Base-by-base conservation (phyloP, 208 protist species). In the Trypanosoma cruzi region DNA sequence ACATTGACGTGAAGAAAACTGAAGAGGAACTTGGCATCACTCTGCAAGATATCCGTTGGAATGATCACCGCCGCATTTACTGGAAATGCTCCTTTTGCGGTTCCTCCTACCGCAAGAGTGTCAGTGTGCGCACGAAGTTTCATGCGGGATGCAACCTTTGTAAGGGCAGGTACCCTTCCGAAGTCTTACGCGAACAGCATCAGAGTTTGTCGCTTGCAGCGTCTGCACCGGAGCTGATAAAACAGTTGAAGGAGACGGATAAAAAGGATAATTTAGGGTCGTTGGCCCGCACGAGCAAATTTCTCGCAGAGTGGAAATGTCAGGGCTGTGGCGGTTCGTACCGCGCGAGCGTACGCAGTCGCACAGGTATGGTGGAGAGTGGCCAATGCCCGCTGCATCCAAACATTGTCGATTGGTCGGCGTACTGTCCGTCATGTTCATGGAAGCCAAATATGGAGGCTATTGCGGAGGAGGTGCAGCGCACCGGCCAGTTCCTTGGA, bases 31-130 rank as follows among this genome's bases (percentile, higher is more conserved):
- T 96, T 34, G 73, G 88, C 29, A 82, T 96, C 16, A 73, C 78
- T 10, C 48, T 94, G 18, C 59, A 48, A 8, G 88, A 96, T 34
- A 78, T 96, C 22, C 90, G 90, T 11, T 94, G 88, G 86, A 90
- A 90, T 64, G 90, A 96, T 66, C 88, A 96, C 63, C 81, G 90
- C 2, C 88, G 88, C 37, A 82, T 96, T 29, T 91, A 88, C 76
- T 96, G 88, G 86, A 80, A 74, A 36, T 96, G 90, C 65, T 73
- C 71, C 50, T 92, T 93, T 64, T 96, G 90, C 57, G 90, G 88
- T 22, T 80, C 75, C 0, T 26, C 69, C 8, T 96, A 93, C 56
- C 88, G 88, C 46, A 94, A 93, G 67, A 86, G 71, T 46, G 90
- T 96, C 26, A 90, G 84, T 54, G 86, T 92, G 63, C 86, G 86